Evolutionary conservation across 257 asterid species (phyloP).

Genomic region (Linaria vulgaris): DNA sequence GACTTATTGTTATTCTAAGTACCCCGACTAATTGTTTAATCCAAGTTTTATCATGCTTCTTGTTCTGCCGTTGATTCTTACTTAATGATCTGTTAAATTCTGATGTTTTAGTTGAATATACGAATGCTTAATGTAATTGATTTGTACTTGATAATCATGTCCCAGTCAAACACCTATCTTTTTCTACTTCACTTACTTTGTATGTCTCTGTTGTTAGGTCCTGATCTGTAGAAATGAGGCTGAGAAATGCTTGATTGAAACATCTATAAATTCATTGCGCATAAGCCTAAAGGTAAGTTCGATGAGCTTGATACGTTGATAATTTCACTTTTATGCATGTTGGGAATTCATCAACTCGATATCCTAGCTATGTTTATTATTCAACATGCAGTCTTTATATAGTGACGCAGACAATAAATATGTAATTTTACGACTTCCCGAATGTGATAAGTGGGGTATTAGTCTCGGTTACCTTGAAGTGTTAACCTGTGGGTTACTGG

Average conservation of each 20-base stretch:
- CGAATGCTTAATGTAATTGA: slow-evolving; percentile 1
- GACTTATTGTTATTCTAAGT: neutral
- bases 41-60: neutral
- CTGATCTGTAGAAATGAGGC: slow-evolving; percentile 91
- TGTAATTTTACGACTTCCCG: no score
- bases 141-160: slow-evolving; percentile 9
- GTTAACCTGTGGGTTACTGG: no score
- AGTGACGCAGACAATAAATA: no score
- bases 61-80: slow-evolving; percentile 1
- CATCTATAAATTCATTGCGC: slow-evolving; percentile 93
- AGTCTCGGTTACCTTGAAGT: no score
- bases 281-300: slow-evolving; percentile 89
- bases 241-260: slow-evolving; percentile 96
- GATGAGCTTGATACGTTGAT: slow-evolving; percentile 19
- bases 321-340: slow-evolving; percentile 9
- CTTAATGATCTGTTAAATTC: neutral
- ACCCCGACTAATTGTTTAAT: neutral
- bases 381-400: no score
- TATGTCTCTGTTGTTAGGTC: slow-evolving; percentile 57
- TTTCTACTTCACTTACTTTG: slow-evolving; percentile 20
- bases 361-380: no score
- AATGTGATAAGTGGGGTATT: no score
- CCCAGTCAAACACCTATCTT: slow-evolving; percentile 13
- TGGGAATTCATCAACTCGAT: slow-evolving; percentile 14
- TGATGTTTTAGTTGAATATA: slow-evolving; percentile 14